Evolutionary conservation across 306 rosid genomes (phyloP).

Genomic region (Rosa rugosa): DNA sequence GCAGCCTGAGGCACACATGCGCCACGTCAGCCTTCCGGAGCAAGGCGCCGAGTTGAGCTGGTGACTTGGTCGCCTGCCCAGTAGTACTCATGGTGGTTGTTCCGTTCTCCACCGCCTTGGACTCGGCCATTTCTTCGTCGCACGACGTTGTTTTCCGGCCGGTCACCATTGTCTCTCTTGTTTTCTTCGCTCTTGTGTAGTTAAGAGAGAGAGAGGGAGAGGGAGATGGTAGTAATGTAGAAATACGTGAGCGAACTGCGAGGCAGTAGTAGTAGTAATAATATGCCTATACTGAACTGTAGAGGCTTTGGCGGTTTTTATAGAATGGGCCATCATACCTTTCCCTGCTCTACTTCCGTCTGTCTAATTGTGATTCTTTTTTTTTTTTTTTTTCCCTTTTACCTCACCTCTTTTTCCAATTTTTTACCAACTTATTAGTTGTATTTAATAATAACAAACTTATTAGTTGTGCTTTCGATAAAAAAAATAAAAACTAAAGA

Average conservation of each 20-base stretch:
- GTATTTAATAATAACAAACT: no score
- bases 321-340: neutral
- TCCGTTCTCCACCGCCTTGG: conserved; percentile 40
- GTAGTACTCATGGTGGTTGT: conserved; percentile 31
- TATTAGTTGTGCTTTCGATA: no score
- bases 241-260: conserved; percentile 3
- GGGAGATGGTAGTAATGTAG: neutral
- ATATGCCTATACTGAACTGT: neutral
- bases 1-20: conserved; percentile 46
- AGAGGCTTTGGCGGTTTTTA: neutral
- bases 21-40: conserved; percentile 44
- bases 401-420: no score
- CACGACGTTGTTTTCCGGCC: conserved; percentile 42
- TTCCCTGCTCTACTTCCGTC: neutral
- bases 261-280: neutral
- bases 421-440: no score
- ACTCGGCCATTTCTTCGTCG: conserved; percentile 38
- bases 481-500: no score
- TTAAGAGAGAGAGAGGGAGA: neutral
- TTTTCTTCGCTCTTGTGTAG: neutral
- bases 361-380: neutral
- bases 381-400: no score
- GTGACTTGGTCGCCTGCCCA: conserved; percentile 18
- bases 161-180: conserved; percentile 31
- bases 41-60: neutral